phyloP scores from a whole-genome alignment of 1,284 basidiomycete species.

The Stygiomarasmius scandens region DNA sequence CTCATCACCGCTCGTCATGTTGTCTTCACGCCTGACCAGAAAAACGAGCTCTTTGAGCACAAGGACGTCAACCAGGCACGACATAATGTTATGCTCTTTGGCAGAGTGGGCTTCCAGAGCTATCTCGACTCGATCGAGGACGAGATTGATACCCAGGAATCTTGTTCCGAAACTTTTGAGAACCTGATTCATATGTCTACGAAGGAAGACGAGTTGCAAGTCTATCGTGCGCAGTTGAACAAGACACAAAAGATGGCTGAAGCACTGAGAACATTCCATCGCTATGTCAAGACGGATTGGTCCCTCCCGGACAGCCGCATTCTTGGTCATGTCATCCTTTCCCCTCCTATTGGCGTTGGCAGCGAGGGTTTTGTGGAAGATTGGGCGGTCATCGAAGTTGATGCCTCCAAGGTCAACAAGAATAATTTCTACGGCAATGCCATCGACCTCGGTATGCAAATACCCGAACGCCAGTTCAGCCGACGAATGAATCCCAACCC shows the following conservation, averaged over 20 bases:
- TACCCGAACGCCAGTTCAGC: neutral
- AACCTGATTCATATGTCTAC: slow-evolving; percentile 24
- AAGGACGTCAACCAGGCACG: slow-evolving; percentile 13
- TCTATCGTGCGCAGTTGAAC: neutral
- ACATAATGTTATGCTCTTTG: slow-evolving; percentile 28
- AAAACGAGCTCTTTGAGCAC: slow-evolving; percentile 15
- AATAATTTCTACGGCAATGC: neutral
- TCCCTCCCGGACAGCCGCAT: neutral
- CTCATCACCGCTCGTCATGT: slow-evolving; percentile 31
- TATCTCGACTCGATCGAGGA: neutral
- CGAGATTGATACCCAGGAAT: neutral
- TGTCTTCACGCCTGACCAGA: neutral
- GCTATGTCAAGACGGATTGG: neutral
- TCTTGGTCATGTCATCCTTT: neutral
- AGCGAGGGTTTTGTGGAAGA: neutral
- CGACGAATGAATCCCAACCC: neutral
- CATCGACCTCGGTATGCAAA: slow-evolving; percentile 8
- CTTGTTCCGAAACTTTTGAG: neutral
- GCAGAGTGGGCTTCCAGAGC: slow-evolving; percentile 21
- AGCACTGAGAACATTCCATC: neutral
- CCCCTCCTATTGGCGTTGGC: neutral
- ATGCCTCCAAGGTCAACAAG: neutral
- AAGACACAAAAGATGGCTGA: slow-evolving; percentile 5
- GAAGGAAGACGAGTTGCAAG: neutral
- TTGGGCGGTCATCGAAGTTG: neutral